Percentiles rank a stretch among this genome's conserved stretches.
phyloP scores from a whole-genome alignment of 768 basidiomycete species.

The Phylloporus sp. region DNA sequence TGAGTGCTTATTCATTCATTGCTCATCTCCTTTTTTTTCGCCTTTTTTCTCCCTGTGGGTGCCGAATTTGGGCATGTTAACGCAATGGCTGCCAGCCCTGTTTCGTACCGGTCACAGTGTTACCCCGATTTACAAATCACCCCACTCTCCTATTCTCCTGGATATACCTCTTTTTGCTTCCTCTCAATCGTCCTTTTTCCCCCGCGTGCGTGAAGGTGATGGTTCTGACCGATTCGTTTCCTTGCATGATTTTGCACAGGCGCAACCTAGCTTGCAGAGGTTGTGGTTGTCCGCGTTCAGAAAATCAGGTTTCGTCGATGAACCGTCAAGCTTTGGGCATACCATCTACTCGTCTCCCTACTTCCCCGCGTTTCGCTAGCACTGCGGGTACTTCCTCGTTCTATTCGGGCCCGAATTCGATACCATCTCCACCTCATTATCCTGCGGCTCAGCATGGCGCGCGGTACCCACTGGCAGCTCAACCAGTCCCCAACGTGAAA shows the following conservation, averaged over 20 bases:
- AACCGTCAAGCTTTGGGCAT: constrained; percentile 28
- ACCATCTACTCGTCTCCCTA: constrained; percentile 19
- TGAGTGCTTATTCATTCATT: constrained; percentile 37
- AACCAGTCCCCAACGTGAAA: constrained; percentile 26
- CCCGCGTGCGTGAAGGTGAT: constrained; percentile 19
- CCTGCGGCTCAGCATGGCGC: constrained; percentile 14
- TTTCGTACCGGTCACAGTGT: constrained; percentile 18
- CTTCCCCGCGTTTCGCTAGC: constrained; percentile 24
- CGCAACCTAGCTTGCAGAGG: constrained; percentile 75
- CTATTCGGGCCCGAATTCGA: constrained; percentile 13
- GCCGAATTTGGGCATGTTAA: no score
- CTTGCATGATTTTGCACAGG: constrained; percentile 51
- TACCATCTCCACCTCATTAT: constrained; percentile 32
- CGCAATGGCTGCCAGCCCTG: constrained; percentile 5
- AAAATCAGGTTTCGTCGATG: constrained; percentile 28
- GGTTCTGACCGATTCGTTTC: constrained; percentile 46
- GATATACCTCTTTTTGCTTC: constrained; percentile 8
- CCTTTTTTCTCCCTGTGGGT: not conserved
- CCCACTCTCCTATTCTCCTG: constrained; percentile 26
- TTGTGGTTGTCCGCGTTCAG: constrained; percentile 60
- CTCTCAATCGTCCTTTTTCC: not conserved
- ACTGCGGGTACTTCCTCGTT: constrained; percentile 14
- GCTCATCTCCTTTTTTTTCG: constrained; percentile 6
- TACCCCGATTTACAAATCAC: constrained; percentile 23
- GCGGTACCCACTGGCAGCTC: constrained; percentile 28